Evolutionary conservation across 1,284 basidiomycete species (phyloP), one percentile per base, ranked within the genome.

Genomic region (Coniferiporia weirii): DNA sequence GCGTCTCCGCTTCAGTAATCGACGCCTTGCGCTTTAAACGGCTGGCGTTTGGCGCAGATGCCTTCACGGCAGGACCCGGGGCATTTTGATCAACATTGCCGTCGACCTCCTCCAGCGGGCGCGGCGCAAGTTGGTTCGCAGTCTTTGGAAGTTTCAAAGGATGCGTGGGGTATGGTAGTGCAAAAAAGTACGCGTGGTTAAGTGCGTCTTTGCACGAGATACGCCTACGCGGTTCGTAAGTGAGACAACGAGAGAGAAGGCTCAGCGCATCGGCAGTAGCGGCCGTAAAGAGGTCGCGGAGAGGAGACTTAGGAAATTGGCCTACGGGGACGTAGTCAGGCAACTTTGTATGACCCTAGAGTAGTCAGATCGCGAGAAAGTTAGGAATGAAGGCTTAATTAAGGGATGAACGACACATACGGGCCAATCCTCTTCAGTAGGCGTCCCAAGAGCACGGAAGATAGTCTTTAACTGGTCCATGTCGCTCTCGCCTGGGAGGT

Each of bases 371-470:
- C 15, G 34, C 35, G 17, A 27, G 15, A 52, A 35, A 43, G 20
- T 43, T 43, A 22, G 10, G 4, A n/a, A 60, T 12, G 20, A 7
- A 34, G 27, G 27, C 5, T 27, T 27, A 27, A 27, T 3, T 13
- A 57, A 27, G 34, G 20, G 59, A 47, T 27, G 17, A 10, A 10
- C 40, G 4, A 2, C 44, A 70, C 82, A 59, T 72, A 95, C 91
- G 1, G 96, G 96, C 97, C 97, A 99, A 27, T 98, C 95, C 55
- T 92, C 87, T 67, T 98, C 95, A 0, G 92, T 92, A 0, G 97
- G 97, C 4, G 95, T 95, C 0, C 97, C 97, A 17, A 99, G 79
- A 0, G 96, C 96, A 45, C 90, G 87, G 71, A 97, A 98, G 61
- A 89, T 98, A 34, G 91, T 94, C 68, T 93, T 95, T 27, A 99